phyloP scores from a whole-genome alignment of 345 rosid species.

The Leavenworthia alabamica region DNA sequence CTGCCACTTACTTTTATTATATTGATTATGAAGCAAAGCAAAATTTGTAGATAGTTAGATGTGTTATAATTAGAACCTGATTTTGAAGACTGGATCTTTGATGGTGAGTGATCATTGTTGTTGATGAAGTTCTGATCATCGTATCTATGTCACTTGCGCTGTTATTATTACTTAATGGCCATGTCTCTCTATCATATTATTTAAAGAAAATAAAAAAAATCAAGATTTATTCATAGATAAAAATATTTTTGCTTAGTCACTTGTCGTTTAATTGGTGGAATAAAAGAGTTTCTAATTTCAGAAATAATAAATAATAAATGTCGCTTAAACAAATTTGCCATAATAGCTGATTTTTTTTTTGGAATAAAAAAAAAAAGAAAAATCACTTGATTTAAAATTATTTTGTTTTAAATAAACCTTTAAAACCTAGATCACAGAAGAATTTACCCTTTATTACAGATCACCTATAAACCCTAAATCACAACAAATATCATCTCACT shows the following conservation, averaged over 20 bases:
- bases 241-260: background rate
- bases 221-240: background rate
- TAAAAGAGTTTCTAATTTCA: background rate
- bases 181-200: constrained; percentile 23
- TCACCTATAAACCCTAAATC: constrained; percentile 15
- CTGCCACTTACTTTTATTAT: constrained; percentile 2
- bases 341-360: background rate
- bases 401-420: background rate
- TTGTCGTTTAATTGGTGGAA: too few relatives aligned
- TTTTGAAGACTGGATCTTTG: constrained; percentile 23
- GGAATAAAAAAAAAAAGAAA: background rate
- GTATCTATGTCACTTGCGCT: constrained; percentile 26
- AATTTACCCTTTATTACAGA: background rate
- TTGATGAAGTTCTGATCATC: constrained; percentile 25
- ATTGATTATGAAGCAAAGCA: too few relatives aligned
- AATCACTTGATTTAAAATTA: background rate
- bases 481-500: background rate
- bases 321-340: background rate
- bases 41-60: background rate
- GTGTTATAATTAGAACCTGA: constrained; percentile 25
- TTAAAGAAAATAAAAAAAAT: background rate
- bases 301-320: background rate
- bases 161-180: constrained; percentile 23
- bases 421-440: background rate
- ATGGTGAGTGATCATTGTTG: constrained; percentile 25